phyloP scores from a whole-genome alignment of 768 basidiomycete genomes.

The Lentinula edodes region DNA sequence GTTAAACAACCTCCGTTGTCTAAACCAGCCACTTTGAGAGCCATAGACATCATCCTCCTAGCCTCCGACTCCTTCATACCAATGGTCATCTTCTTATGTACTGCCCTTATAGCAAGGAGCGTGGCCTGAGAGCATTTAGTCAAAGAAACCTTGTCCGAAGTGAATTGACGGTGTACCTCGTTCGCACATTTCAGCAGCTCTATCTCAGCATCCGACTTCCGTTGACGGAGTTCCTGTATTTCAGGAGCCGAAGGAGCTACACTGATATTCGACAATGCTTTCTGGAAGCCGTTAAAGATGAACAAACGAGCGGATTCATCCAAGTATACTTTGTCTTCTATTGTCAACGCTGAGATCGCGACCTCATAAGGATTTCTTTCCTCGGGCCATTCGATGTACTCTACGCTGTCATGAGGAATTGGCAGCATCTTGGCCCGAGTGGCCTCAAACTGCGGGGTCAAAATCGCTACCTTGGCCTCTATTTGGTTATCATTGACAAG shows the following conservation, averaged over 20 bases:
- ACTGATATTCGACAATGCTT: slow-evolving; percentile 27
- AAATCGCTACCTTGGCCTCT: slow-evolving; percentile 44
- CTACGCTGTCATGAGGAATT: slow-evolving; percentile 41
- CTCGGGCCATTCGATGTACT: slow-evolving; percentile 60
- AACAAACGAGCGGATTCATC: slow-evolving; percentile 60
- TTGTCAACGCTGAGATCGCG: slow-evolving; percentile 25
- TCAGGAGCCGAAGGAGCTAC: slow-evolving; percentile 48
- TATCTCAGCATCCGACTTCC: slow-evolving; percentile 69
- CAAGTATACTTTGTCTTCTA: slow-evolving; percentile 42
- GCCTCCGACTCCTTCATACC: slow-evolving; percentile 78
- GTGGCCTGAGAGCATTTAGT: slow-evolving; percentile 50
- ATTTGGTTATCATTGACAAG: slow-evolving; percentile 12
- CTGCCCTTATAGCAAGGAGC: slow-evolving; percentile 63
- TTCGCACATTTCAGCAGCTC: slow-evolving; percentile 72
- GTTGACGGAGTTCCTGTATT: slow-evolving; percentile 61
- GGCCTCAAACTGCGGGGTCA: slow-evolving; percentile 77
- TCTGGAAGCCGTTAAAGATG: slow-evolving; percentile 56
- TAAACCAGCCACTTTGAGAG: slow-evolving; percentile 57
- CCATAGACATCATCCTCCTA: slow-evolving; percentile 45
- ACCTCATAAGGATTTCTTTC: slow-evolving; percentile 59
- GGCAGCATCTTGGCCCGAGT: slow-evolving; percentile 58
- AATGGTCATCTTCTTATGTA: slow-evolving; percentile 52
- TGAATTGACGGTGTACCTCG: slow-evolving; percentile 45
- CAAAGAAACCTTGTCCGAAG: not conserved
- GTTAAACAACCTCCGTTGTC: slow-evolving; percentile 54